Evolutionary conservation across 495 filamentous ascomycete genomes (phyloP), one percentile per base, ranked within the genome.

Genomic region (Parathielavia appendiculata): DNA sequence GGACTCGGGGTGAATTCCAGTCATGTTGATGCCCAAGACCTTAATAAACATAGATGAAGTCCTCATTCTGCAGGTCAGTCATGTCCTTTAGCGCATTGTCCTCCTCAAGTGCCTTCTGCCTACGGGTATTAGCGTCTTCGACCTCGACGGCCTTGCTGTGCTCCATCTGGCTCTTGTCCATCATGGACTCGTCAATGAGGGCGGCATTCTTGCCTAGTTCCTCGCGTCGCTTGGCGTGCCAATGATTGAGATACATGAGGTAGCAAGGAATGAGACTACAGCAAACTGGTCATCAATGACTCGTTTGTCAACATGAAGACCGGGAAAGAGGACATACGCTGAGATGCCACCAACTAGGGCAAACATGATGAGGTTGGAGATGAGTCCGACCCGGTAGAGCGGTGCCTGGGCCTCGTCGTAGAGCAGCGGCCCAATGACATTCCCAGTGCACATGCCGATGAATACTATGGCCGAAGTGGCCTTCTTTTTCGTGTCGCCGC

Each of bases 401-500:
- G 84, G 83, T 1, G 80, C 80, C 43, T 87, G 79, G 11, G 75
- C 75, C 5, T 78, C 80, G n/a, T 78, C 80, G 53, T 80, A 87
- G 1, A 87, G 71, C 55, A 82, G 79, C 0, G 84, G 83, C 0
- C 81, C 81, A 49, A 84, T 76, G 20, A 84, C 70, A n/a, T 77
- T 86, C 32, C 84, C 84, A 16, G 79, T 78, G 60, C 79, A 85
- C 65, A 83, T 81, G 12, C 84, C 84, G 32, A 85, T 73, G 50
- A 85, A 81, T 9, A 86, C 69, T 43, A 86, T 77, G 53, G 73
- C 82, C 0, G 83, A 84, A 0, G 79, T 85, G 26, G 82, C 77
- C 60, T 86, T 86, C 63, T 84, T 82, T 68, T 87, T 87, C 16
- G 83, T 86, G 59, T 87, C 83, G 0, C 83, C 83, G 1, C 76